Percentiles rank a stretch among this genome's conserved stretches.
Evolutionary conservation across 257 asterid species (phyloP).

Genomic region (Marsdenia floribunda): DNA sequence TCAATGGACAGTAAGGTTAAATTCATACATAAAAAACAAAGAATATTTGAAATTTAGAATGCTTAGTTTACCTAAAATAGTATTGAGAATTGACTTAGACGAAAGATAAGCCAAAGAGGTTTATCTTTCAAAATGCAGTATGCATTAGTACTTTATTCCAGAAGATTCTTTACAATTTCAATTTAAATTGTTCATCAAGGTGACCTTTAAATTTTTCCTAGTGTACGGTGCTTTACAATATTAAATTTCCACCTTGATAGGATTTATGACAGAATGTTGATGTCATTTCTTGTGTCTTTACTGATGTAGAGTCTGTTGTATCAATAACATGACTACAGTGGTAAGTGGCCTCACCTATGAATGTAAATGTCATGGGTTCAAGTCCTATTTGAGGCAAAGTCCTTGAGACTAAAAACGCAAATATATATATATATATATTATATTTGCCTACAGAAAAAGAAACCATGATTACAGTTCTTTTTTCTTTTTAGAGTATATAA

Average conservation of each 20-base stretch:
- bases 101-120: not conserved
- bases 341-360: too few species aligned
- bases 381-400: too few species aligned
- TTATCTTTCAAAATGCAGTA: not conserved
- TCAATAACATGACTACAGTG: too few species aligned
- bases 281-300: too few species aligned
- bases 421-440: too few species aligned
- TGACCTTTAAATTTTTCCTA: not conserved
- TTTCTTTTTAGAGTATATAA: too few species aligned
- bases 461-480: too few species aligned
- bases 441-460: too few species aligned
- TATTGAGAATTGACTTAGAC: not conserved
- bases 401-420: too few species aligned
- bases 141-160: not conserved
- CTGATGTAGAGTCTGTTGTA: not conserved
- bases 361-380: too few species aligned
- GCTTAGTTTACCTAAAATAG: not conserved
- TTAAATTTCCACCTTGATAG: not conserved
- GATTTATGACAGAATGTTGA: not conserved
- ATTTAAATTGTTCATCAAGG: not conserved
- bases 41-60: not conserved
- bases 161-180: not conserved
- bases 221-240: not conserved
- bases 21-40: not conserved
- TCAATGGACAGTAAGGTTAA: not conserved